Conservation (phyloP, 106 monocot genomes). For the Dendrobium catenatum region DNA sequence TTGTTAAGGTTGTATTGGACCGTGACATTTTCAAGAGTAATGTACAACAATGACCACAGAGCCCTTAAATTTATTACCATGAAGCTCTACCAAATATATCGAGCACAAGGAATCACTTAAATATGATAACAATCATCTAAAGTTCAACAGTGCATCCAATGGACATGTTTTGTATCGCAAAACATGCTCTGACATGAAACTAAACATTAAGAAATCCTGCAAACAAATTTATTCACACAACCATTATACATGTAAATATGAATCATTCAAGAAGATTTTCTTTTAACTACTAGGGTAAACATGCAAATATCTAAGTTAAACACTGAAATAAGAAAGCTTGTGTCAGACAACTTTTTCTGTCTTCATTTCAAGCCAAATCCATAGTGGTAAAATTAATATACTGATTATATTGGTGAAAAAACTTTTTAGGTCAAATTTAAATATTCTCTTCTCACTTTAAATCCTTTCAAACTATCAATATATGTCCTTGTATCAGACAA, state of each 20-base stretch:
- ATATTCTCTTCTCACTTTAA: background rate
- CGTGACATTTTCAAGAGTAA: too few species aligned
- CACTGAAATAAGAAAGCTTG: background rate
- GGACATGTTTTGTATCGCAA: background rate
- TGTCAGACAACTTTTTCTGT: background rate
- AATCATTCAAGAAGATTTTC: background rate
- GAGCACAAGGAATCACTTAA: background rate
- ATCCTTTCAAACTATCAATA: background rate
- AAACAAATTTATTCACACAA: background rate
- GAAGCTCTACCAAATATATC: too few species aligned
- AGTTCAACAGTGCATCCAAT: background rate
- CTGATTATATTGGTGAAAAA: background rate
- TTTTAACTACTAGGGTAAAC: background rate
- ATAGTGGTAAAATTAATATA: background rate
- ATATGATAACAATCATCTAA: background rate
- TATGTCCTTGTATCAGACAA: background rate
- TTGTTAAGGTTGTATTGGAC: too few species aligned
- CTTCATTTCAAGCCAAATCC: background rate
- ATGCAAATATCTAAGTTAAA: background rate
- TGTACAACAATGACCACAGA: too few species aligned
- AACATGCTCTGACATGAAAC: background rate
- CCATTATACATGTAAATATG: background rate
- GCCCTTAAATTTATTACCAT: too few species aligned
- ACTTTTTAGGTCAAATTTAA: background rate
- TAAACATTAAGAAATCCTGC: background rate